Percentiles rank a stretch among this genome's conserved stretches.
These are phyloP conservation scores for Irineochytrium annulatum DNA, from an alignment of 192 early-diverging fungal species.

Conservation along the genomic window DNA sequence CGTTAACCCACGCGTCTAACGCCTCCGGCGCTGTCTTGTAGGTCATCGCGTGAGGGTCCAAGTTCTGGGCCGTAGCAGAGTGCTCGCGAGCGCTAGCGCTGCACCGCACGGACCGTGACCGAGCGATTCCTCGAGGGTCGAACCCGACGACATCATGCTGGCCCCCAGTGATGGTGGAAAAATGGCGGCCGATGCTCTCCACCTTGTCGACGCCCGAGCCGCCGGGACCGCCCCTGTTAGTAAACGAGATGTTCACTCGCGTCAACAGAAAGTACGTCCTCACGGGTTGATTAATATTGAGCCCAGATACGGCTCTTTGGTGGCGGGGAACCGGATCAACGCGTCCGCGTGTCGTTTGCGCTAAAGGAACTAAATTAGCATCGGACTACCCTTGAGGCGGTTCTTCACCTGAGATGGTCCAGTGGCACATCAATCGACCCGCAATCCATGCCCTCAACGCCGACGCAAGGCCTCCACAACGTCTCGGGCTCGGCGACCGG, in stretches of 20 bases:
- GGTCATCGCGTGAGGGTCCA: not conserved
- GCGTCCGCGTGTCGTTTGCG: conserved; percentile 1
- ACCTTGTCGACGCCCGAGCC: conserved; percentile 30
- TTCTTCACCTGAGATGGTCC: conserved; percentile 3
- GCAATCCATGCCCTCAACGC: not conserved
- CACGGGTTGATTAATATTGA: conserved; percentile 21
- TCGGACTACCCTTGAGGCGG: conserved; percentile 12
- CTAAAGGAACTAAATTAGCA: conserved; percentile 8
- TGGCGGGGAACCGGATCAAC: conserved; percentile 11
- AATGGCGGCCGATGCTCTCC: not conserved
- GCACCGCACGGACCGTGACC: conserved; percentile 19
- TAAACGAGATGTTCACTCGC: not conserved
- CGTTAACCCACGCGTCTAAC: conserved; percentile 7
- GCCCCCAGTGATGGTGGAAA: conserved; percentile 16
- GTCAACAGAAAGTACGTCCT: not conserved
- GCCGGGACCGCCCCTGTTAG: conserved; percentile 28
- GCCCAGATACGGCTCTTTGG: not conserved
- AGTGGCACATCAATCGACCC: not conserved
- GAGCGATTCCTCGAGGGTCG: conserved; percentile 37
- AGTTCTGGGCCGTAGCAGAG: not conserved
- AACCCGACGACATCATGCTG: conserved; percentile 11
- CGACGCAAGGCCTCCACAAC: not conserved
- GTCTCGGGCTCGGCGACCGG: not conserved
- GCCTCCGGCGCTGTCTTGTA: not conserved
- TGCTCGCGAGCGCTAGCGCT: conserved; percentile 1